phyloP scores from a whole-genome alignment of 176 grass and related monocot genomes.

The Oryza meridionalis region DNA sequence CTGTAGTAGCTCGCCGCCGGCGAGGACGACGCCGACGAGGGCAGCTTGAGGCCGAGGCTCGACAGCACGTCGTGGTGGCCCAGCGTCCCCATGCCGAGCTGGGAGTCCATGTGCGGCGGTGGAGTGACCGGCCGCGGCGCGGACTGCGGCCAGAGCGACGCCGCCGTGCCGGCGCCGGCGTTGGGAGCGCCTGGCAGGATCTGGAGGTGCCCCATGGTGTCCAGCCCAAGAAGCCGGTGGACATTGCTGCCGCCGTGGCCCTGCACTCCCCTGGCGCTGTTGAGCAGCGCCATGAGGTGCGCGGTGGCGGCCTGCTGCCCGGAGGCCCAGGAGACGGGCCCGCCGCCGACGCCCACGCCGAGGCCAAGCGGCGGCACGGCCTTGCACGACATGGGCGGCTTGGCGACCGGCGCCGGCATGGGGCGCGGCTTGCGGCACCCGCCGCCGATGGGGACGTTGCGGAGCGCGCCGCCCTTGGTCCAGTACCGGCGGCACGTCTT shows the following conservation, averaged over 20 bases:
- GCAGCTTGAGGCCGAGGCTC: conserved; percentile 46
- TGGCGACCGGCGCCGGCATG: conserved; percentile 45
- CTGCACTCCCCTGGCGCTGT: conserved; percentile 49
- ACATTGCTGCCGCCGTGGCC: conserved; percentile 40
- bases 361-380: conserved; percentile 42
- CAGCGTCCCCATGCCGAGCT: conserved; percentile 47
- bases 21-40: not conserved
- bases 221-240: conserved; percentile 52
- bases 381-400: conserved; percentile 47
- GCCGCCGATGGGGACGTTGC: conserved; percentile 77
- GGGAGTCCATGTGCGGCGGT: conserved; percentile 47
- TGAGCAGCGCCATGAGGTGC: conserved; percentile 67
- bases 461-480: conserved; percentile 86
- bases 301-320: conserved; percentile 56
- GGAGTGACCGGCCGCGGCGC: conserved; percentile 16
- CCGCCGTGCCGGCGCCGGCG: not conserved
- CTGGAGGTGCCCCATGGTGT: conserved; percentile 48
- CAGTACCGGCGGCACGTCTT: conserved; percentile 89
- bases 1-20: conserved; percentile 57
- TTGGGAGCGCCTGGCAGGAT: conserved; percentile 38
- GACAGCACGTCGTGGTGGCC: conserved; percentile 54
- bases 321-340: conserved; percentile 41
- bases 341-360: conserved; percentile 23
- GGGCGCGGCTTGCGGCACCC: conserved; percentile 69
- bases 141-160: conserved; percentile 48